Base-by-base conservation (phyloP, 352 stramenopile species). In the Globisporangium acanthophoron region DNA sequence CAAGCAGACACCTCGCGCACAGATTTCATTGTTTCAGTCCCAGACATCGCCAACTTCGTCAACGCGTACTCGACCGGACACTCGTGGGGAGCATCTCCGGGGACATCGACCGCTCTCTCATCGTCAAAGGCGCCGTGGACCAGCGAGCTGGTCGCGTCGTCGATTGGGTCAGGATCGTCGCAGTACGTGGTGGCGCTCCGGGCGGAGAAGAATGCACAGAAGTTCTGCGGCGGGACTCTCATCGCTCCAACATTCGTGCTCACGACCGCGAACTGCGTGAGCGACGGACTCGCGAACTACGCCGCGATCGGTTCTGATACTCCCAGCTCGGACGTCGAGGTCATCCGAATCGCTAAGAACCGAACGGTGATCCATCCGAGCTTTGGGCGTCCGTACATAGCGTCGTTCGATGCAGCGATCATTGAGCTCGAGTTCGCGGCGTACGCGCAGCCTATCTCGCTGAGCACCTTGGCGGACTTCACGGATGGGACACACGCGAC, bases 131-230 rank as follows among this genome's bases (percentile, higher is more conserved):
- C 43, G 43, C 43, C 43, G 15, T 47, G 43, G 43, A 47, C 7
- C 18, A 47, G 43, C 18, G 43, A 47, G 13, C 6, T 5, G 16
- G 12, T 27, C 24, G 24, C 24, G 24, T 27, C 24, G 24, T 27
- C 43, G 16, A 24, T 21, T 11, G n/a, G 16, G 5, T 47, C 6
- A 5, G 7, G 18, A 37, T 47, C 43, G 43, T 15, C 16, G 8
- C 16, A 7, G 43, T 70, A 70, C 54, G 66, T 73, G 13, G 66
- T 73, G 13, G 66, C 62, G 2, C 59, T 73, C 1, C 62, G 66
- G 4, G 43, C 59, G 7, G 62, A 69, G 11, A 57, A 67, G 45
- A 59, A 68, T 51, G 65, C 61, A 16, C 57, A 71, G 51, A 71
- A 70, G 59, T 47, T 47, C 43, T 47, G 43, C 43, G 13, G 43